Percentiles rank a stretch among this genome's conserved stretches.
Conservation (phyloP, 2,329 filamentous ascomycete genomes). For the Aspergillus fischeri region DNA sequence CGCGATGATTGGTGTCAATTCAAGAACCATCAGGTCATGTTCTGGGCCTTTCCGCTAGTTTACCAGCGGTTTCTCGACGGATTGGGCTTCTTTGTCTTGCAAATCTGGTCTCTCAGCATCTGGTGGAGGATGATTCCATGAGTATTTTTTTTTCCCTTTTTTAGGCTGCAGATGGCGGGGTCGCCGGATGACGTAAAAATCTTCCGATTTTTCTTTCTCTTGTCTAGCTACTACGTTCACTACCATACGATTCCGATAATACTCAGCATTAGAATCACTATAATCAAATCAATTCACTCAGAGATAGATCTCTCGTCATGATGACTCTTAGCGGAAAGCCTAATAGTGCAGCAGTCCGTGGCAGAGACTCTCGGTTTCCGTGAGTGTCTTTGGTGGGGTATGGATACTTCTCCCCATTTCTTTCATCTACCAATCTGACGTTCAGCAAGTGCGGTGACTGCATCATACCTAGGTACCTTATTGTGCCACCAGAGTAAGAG, state of each 20-base stretch:
- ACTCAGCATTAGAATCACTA: not conserved
- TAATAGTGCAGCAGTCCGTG: not conserved
- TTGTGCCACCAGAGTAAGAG: not conserved
- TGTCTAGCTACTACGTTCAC: not conserved
- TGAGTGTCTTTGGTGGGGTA: not conserved
- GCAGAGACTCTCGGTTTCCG: not conserved
- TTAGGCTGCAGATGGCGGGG: slow-evolving; percentile 1
- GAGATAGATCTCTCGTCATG: not conserved
- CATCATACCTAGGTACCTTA: not conserved
- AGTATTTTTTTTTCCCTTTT: not conserved
- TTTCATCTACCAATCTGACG: not conserved
- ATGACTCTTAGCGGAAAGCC: not conserved
- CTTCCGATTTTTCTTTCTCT: not conserved
- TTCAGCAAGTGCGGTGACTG: not conserved
- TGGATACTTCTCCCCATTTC: not conserved
- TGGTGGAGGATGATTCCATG: not conserved
- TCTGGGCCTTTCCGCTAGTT: slow-evolving; percentile 10
- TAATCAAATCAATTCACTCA: not conserved
- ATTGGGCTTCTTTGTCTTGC: not conserved
- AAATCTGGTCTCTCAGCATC: not conserved
- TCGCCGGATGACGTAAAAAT: slow-evolving; percentile 6
- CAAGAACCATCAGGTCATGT: slow-evolving; percentile 5
- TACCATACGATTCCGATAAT: not conserved
- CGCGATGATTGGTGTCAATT: slow-evolving; percentile 2
- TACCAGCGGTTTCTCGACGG: not conserved